Conservation (phyloP, 2,329 filamentous ascomycete genomes). For the Fusarium albosuccineum region DNA sequence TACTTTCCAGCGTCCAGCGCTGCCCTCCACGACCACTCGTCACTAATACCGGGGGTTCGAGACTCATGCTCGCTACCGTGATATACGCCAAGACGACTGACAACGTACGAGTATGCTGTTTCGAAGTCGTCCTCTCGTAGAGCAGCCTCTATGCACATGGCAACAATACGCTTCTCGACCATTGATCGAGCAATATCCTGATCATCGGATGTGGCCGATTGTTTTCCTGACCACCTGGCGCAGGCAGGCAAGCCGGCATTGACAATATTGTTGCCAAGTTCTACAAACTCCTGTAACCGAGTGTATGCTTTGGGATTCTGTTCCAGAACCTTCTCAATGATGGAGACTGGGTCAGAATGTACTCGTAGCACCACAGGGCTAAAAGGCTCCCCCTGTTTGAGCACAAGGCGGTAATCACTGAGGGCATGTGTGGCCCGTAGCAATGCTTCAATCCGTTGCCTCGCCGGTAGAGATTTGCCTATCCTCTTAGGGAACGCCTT, state of each 20-base stretch:
- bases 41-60: conserved; percentile 48
- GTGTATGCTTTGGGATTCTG: conserved; percentile 83
- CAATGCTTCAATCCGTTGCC: conserved; percentile 71
- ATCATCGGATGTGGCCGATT: conserved; percentile 33
- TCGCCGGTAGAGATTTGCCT: conserved; percentile 62
- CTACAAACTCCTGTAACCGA: conserved; percentile 78
- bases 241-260: conserved; percentile 63
- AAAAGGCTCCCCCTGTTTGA: conserved; percentile 85
- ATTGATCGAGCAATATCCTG: conserved; percentile 50
- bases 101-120: conserved; percentile 86
- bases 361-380: conserved; percentile 83
- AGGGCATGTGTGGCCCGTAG: conserved; percentile 80
- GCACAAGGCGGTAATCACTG: conserved; percentile 80
- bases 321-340: conserved; percentile 79
- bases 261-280: conserved; percentile 76
- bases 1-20: conserved; percentile 84
- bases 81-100: conserved; percentile 71
- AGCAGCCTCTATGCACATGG: conserved; percentile 85
- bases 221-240: conserved; percentile 17
- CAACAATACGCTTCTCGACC: conserved; percentile 76
- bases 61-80: conserved; percentile 15
- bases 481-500: conserved; percentile 73
- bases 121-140: conserved; percentile 85
- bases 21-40: conserved; percentile 83
- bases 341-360: conserved; percentile 78